Base-by-base conservation (phyloP, 2,329 filamentous ascomycete genomes). In the Ophiognomonia clavigignenti-juglandacearum region DNA sequence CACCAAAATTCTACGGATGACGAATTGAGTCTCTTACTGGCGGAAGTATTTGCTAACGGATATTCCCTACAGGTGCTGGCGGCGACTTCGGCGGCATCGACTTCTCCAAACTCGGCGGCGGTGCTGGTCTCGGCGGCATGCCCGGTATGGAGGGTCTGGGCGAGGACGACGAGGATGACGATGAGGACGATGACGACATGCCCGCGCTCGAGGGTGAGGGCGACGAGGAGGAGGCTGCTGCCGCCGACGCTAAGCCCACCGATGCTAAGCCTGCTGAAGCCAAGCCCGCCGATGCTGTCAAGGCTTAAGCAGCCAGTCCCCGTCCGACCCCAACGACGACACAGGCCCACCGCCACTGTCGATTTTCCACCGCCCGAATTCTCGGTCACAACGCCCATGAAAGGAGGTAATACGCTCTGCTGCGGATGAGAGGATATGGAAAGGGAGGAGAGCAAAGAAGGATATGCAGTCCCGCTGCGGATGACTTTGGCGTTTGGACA, bases 71-170 rank as follows among this genome's bases (percentile, higher is more conserved):
- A 20, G 45, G 51, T 24, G 19, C 37, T 35, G 47, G 38, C 26
- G 83, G 82, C 56, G 88, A 89, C 67, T 88, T 93, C 55, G 83
- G 86, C 60, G 88, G 87, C 60, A 93, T 96, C 64, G 90, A 95
- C 71, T 95, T 95, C 82, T 93, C 87, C 61, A 95, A 95, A 77
- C 84, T 95, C 53, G 85, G 83, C 54, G 84, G 77, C 54, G 80
- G 75, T 55, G 80, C 70, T 38, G 58, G 68, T 53, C 70, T 65
- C 38, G 71, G 68, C 38, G 58, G 68, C 53, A 70, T 65, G 39
- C 71, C 68, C 36, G 73, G 68, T 24, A 80, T 75, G 22, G 71
- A 64, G 3, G 68, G 67, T 1, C 69, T 69, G 6, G 73, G 72
- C 6, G 73, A 75, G 19, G 73, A 75, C 2, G 78, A 78, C 3